A percentile compares a stretch with the other conserved stretches of the same genome.
Evolutionary conservation across 441 rosid genomes (phyloP).

Genomic region (Metrosideros polymorpha): DNA sequence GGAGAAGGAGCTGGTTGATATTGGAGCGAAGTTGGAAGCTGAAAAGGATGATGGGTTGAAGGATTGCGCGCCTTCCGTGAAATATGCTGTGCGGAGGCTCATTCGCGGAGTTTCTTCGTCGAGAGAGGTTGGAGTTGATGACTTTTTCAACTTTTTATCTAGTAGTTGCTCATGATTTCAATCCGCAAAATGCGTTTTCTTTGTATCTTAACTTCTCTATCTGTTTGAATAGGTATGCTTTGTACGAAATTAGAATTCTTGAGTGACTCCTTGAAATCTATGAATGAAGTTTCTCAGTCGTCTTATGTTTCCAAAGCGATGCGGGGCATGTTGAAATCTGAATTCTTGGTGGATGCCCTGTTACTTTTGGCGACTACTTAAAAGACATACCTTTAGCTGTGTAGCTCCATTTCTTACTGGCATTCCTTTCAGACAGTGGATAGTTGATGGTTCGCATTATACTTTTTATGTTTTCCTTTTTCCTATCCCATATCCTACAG

Average conservation of each 20-base stretch:
- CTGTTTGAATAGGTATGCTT: not conserved
- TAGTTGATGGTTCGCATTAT: not conserved
- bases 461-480: too few species aligned
- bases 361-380: not conserved
- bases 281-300: not conserved
- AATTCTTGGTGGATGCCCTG: not conserved
- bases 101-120: slow-evolving; percentile 94
- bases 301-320: not conserved
- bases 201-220: not conserved
- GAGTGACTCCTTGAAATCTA: not conserved
- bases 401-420: not conserved
- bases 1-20: slow-evolving; percentile 39
- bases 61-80: slow-evolving; percentile 70
- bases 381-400: not conserved
- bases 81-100: slow-evolving; percentile 84
- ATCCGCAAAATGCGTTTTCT: not conserved
- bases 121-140: slow-evolving; percentile 52
- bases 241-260: not conserved
- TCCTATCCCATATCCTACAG: not conserved
- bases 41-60: slow-evolving; percentile 82
- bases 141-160: not conserved
- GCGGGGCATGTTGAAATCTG: not conserved
- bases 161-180: not conserved
- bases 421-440: not conserved
- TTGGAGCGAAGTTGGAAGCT: slow-evolving; percentile 67